These are phyloP conservation scores for Pythium vanterpoolii DNA, from an alignment of 352 stramenopile genomes.

Conservation along the genomic window DNA sequence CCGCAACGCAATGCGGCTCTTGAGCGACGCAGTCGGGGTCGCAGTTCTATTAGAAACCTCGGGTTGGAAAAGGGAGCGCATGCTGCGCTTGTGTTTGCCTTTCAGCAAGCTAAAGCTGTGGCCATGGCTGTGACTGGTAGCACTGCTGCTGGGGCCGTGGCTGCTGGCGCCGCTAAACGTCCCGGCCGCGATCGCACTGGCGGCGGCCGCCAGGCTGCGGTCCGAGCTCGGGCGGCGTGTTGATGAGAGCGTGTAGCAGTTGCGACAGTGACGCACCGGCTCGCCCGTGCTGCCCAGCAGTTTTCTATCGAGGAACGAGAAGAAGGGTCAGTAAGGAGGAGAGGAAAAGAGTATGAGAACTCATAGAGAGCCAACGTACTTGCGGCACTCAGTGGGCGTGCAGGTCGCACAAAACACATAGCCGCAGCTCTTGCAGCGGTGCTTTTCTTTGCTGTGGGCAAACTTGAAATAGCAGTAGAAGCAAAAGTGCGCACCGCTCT, in stretches of 20 bases:
- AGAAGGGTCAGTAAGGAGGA: background rate
- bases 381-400: slow-evolving; percentile 70
- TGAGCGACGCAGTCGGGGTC: slow-evolving; percentile 39
- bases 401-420: slow-evolving; percentile 80
- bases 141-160: background rate
- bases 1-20: slow-evolving; percentile 62
- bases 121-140: no score
- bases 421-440: slow-evolving; percentile 80
- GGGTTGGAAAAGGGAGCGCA: slow-evolving; percentile 66
- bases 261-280: slow-evolving; percentile 65
- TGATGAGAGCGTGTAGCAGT: slow-evolving; percentile 76
- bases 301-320: slow-evolving; percentile 35
- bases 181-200: slow-evolving; percentile 17
- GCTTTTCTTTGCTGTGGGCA: slow-evolving; percentile 51
- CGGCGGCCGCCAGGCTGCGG: slow-evolving; percentile 32
- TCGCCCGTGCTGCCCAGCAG: slow-evolving; percentile 54
- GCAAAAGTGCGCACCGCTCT: slow-evolving; percentile 61
- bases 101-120: background rate
- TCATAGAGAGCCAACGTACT: slow-evolving; percentile 33
- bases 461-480: slow-evolving; percentile 74
- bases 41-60: no score
- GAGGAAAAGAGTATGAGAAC: background rate
- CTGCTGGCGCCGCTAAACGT: slow-evolving; percentile 11
- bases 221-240: slow-evolving; percentile 61
- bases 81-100: slow-evolving; percentile 34